A percentile compares a stretch with the other conserved stretches of the same genome.
These are phyloP conservation scores for Fusarium sp. DNA, from an alignment of 2,329 filamentous ascomycete genomes.

Conservation along the genomic window DNA sequence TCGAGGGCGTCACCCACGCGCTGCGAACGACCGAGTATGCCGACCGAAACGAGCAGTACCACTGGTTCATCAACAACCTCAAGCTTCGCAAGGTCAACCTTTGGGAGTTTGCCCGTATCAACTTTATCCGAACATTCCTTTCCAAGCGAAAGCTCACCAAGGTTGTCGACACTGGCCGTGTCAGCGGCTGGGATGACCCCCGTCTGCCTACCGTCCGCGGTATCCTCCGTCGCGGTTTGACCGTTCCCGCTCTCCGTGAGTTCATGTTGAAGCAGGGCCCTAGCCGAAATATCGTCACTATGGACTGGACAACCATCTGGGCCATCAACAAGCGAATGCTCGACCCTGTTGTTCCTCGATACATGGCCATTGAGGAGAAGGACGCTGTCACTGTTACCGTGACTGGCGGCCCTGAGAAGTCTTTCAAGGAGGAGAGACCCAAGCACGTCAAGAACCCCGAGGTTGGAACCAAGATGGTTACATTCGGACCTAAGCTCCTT, in stretches of 20 bases:
- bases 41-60: conserved; percentile 87
- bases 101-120: conserved; percentile 88
- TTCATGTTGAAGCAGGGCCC: conserved; percentile 89
- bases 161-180: conserved; percentile 80
- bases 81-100: conserved; percentile 82
- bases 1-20: conserved; percentile 87
- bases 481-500: conserved; percentile 79
- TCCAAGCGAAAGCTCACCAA: conserved; percentile 90
- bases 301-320: conserved; percentile 85
- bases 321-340: conserved; percentile 85
- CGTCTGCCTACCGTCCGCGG: conserved; percentile 88
- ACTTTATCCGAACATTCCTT: conserved; percentile 85
- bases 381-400: conserved; percentile 79
- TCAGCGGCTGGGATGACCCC: conserved; percentile 89
- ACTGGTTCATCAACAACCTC: conserved; percentile 84
- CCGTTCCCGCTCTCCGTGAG: conserved; percentile 81
- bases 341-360: conserved; percentile 79
- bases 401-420: conserved; percentile 72
- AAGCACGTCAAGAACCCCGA: conserved; percentile 91
- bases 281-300: conserved; percentile 84
- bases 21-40: conserved; percentile 89
- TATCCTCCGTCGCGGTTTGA: conserved; percentile 82
- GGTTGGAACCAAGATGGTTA: conserved; percentile 87
- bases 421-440: conserved; percentile 80
- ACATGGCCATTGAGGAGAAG: conserved; percentile 79